Evolutionary conservation across 2,329 filamentous ascomycete species (phyloP), one percentile per base, ranked within the genome.

Genomic region (Colletotrichum lindemuthianum): DNA sequence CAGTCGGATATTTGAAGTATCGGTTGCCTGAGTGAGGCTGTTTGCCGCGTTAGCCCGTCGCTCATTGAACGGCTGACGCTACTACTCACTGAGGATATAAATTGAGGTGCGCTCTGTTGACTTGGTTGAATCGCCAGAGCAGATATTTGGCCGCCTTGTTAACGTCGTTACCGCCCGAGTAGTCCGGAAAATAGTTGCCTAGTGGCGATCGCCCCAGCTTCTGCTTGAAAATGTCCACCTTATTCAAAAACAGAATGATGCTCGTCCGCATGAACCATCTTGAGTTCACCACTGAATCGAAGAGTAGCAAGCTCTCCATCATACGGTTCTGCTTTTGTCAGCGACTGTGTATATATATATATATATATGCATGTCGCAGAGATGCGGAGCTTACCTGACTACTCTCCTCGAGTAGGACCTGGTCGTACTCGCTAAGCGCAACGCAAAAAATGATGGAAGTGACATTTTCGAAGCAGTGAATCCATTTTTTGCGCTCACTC

Each of bases 371-470:
- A 24, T 24, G 24, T 24, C 24, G 24, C 24, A 24, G 24, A 24
- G 24, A 24, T 24, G 24, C 24, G 24, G 8, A 24, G 43, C 86
- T 70, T 86, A 96, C 94, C 85, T 98, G 96, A 75, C 95, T 97
- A 79, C 92, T 97, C 79, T 98, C 96, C 79, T 99, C 96, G 44
- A 99, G 84, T 58, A 99, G 83, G 6, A 97, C 95, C 80, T 99
- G 96, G 74, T 99, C 96, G 77, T 99, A 99, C 79, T 99, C 96
- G 81, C 94, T 98, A 71, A 99, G 82, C 13, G 96, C 96, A 67
- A 99, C 96, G 75, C 96, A 99, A 80, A 99, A 99, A 71, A 99
- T 99, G 78, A 99, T 99, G 4, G 96, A 98, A 47, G 96, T 99
- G 72, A 99, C 96, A 72, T 98, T 98, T 78, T 99, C 96, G 78